Conservation (phyloP, 2,329 filamentous ascomycete genomes). For the Talaromyces rugulosus region DNA sequence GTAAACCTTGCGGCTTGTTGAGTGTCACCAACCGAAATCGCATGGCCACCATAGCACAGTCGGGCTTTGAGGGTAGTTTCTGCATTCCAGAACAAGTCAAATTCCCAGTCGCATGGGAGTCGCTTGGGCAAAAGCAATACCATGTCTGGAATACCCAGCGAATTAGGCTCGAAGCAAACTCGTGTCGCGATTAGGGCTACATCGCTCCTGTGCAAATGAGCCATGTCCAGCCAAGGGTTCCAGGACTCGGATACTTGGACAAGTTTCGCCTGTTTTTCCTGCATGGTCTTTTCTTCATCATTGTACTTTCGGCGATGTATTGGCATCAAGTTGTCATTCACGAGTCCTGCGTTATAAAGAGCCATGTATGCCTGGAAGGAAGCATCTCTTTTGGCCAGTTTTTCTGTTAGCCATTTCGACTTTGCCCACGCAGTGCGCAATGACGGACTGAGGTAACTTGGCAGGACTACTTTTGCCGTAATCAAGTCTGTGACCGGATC, state of each 20-base stretch:
- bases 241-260: constrained; percentile 27
- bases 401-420: constrained; percentile 64
- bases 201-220: constrained; percentile 23
- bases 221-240: constrained; percentile 36
- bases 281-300: constrained; percentile 30
- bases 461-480: constrained; percentile 63
- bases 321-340: constrained; percentile 77
- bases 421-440: constrained; percentile 54
- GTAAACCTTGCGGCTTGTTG: constrained; percentile 15
- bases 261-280: constrained; percentile 22
- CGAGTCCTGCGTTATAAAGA: constrained; percentile 64
- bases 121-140: constrained; percentile 21
- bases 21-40: constrained; percentile 4
- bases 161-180: constrained; percentile 16
- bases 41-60: constrained; percentile 12
- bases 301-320: constrained; percentile 33
- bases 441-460: constrained; percentile 61
- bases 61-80: constrained; percentile 17
- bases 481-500: constrained; percentile 22
- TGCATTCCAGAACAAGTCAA: constrained; percentile 28
- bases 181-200: constrained; percentile 16
- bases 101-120: constrained; percentile 20
- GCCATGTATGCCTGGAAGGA: constrained; percentile 74
- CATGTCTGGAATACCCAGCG: constrained; percentile 17
- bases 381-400: constrained; percentile 71